Evolutionary conservation across 768 basidiomycete species (phyloP).

Genomic region (Russula virescens): DNA sequence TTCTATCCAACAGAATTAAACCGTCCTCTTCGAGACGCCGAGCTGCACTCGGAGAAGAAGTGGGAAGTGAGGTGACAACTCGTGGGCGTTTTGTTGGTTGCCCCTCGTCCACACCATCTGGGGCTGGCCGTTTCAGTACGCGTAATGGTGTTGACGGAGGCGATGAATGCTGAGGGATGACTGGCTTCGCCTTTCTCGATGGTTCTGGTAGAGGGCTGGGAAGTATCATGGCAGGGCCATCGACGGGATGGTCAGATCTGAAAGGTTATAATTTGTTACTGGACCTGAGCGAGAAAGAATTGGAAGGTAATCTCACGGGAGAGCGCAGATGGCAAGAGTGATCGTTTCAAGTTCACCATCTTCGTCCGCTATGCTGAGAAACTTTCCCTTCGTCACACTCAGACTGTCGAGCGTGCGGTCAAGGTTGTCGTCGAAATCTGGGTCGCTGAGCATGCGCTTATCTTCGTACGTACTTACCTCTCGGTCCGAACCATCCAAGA

Average conservation of each 20-base stretch:
- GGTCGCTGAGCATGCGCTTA: conserved; percentile 80
- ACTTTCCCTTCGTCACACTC: conserved; percentile 75
- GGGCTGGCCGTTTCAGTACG: conserved; percentile 51
- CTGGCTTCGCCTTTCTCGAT: conserved; percentile 34
- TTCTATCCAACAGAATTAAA: conserved; percentile 56
- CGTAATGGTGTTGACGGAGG: conserved; percentile 41
- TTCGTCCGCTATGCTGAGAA: conserved; percentile 85
- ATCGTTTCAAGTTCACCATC: conserved; percentile 72
- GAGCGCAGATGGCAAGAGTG: conserved; percentile 56
- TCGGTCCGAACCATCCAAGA: conserved; percentile 52
- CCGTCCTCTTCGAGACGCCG: conserved; percentile 69
- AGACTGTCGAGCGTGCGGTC: conserved; percentile 77
- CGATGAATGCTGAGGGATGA: conserved; percentile 33
- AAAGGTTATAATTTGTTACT: not conserved
- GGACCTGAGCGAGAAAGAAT: not conserved
- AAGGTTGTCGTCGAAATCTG: conserved; percentile 89
- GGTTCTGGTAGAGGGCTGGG: conserved; percentile 61
- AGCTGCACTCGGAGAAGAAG: conserved; percentile 56
- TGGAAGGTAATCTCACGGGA: conserved; percentile 53
- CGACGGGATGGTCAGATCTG: conserved; percentile 52
- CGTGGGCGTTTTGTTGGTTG: conserved; percentile 53
- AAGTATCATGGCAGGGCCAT: conserved; percentile 52
- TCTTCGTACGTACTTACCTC: conserved; percentile 76
- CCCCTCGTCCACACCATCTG: conserved; percentile 51
- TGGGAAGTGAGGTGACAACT: conserved; percentile 27